Conservation (phyloP, 306 rosid genomes). For the Lotus japonicus region DNA sequence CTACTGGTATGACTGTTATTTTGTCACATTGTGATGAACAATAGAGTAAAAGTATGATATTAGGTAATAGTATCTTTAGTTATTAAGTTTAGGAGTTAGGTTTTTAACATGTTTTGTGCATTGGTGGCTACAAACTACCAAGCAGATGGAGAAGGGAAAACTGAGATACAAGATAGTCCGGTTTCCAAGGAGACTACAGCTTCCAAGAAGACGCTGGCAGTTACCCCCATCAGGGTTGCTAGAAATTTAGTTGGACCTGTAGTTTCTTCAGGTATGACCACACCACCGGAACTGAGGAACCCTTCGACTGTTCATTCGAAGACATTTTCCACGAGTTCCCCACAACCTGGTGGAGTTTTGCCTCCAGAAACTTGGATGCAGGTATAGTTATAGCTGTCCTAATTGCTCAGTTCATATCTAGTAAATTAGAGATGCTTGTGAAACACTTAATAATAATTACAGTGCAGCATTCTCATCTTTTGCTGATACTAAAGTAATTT, state of each 20-base stretch:
- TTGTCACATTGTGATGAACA: constrained; percentile 22
- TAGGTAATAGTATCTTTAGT: background rate
- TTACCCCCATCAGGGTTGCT: constrained; percentile 27
- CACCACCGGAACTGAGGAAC: constrained; percentile 58
- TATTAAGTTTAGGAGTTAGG: background rate
- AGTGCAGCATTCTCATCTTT: background rate
- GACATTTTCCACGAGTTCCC: constrained; percentile 26
- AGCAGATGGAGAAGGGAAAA: constrained; percentile 60
- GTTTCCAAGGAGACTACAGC: constrained; percentile 33
- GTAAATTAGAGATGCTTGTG: background rate
- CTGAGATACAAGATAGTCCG: constrained; percentile 34
- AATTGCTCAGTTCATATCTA: background rate
- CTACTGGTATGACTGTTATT: constrained; percentile 56
- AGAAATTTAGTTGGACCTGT: constrained; percentile 45
- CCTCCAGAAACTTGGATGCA: constrained; percentile 74
- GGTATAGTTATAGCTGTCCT: constrained; percentile 27
- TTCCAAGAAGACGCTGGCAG: constrained; percentile 39
- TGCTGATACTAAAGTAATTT: too few relatives aligned
- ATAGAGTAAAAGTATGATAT: background rate
- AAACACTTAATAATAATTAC: background rate
- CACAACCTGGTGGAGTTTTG: constrained; percentile 44
- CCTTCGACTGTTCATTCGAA: constrained; percentile 34
- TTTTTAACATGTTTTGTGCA: background rate
- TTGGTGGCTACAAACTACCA: constrained; percentile 12
- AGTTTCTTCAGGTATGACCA: constrained; percentile 61